Percentiles rank a stretch among this genome's conserved stretches.
These are phyloP conservation scores for Adansonia gregorii DNA, from an alignment of 441 rosid species.

Conservation along the genomic window DNA sequence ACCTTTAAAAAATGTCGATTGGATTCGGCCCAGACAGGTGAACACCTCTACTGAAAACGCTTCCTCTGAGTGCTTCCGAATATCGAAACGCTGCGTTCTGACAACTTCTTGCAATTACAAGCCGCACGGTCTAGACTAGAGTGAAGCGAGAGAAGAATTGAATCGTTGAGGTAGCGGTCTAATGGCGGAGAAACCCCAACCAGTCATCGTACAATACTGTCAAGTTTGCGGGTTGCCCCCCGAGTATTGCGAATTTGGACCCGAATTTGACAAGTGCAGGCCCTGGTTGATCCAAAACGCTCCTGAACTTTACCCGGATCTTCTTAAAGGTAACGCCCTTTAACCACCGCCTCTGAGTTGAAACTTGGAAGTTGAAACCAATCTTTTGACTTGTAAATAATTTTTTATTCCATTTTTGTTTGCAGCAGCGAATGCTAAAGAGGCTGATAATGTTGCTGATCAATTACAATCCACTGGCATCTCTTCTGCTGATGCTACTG, in stretches of 20 bases:
- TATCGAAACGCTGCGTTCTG: slow-evolving; percentile 15
- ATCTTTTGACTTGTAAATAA: neutral
- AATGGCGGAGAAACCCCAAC: slow-evolving; percentile 69
- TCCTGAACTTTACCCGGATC: slow-evolving; percentile 67
- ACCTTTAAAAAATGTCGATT: no score
- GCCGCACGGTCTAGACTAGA: neutral
- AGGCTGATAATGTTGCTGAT: slow-evolving; percentile 53
- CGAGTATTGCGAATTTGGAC: slow-evolving; percentile 69
- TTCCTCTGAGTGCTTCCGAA: no score
- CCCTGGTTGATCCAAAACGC: slow-evolving; percentile 75
- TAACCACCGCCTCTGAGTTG: neutral
- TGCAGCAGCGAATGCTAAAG: slow-evolving; percentile 48
- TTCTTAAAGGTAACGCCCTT: slow-evolving; percentile 38
- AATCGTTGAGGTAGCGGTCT: slow-evolving; percentile 24
- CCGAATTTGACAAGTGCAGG: slow-evolving; percentile 68
- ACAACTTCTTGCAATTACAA: neutral
- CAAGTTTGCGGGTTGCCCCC: slow-evolving; percentile 60
- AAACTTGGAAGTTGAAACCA: neutral
- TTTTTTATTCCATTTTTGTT: neutral
- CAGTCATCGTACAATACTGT: slow-evolving; percentile 58
- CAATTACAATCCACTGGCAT: slow-evolving; percentile 45
- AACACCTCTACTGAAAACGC: no score
- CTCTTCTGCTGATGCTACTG: slow-evolving; percentile 34
- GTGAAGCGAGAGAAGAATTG: neutral
- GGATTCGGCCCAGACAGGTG: no score